Evolutionary conservation across 1,284 basidiomycete species (phyloP).

Genomic region (Cutaneotrichosporon sp.): DNA sequence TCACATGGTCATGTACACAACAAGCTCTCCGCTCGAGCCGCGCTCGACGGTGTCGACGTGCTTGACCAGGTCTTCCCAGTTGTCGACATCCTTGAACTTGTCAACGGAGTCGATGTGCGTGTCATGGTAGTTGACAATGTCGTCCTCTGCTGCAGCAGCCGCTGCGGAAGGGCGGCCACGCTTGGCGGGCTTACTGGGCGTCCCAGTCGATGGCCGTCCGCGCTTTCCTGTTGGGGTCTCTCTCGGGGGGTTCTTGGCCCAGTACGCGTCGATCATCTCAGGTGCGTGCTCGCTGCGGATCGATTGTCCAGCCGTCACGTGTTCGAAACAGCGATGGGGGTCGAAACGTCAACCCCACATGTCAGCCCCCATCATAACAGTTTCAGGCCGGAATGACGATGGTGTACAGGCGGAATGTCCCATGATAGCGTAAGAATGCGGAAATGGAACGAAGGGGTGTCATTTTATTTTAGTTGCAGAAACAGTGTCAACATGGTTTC

Average conservation of each 20-base stretch:
- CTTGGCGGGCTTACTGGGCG: constrained; percentile 5
- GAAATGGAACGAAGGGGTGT: too few relatives aligned
- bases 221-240: constrained; percentile 18
- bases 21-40: constrained; percentile 21
- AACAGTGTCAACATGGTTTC: not conserved
- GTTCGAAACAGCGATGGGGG: too few relatives aligned
- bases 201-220: constrained; percentile 13
- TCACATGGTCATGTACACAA: constrained; percentile 45
- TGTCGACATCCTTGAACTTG: constrained; percentile 35
- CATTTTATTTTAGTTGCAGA: too few relatives aligned
- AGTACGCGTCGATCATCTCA: constrained; percentile 37
- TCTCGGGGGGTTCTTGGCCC: constrained; percentile 22
- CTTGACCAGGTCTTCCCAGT: constrained; percentile 44
- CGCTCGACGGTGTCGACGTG: constrained; percentile 42
- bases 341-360: too few relatives aligned
- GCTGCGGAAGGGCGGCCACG: constrained; percentile 8
- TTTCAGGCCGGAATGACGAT: too few relatives aligned
- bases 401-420: too few relatives aligned
- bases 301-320: not conserved
- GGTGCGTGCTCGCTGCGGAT: constrained; percentile 32
- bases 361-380: too few relatives aligned
- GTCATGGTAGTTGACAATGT: constrained; percentile 52
- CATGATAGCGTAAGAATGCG: too few relatives aligned
- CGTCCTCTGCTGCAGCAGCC: constrained; percentile 52
- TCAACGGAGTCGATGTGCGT: constrained; percentile 33